Evolutionary conservation across 2,329 filamentous ascomycete species (phyloP).

Genomic region (Pseudogymnoascus sp.): DNA sequence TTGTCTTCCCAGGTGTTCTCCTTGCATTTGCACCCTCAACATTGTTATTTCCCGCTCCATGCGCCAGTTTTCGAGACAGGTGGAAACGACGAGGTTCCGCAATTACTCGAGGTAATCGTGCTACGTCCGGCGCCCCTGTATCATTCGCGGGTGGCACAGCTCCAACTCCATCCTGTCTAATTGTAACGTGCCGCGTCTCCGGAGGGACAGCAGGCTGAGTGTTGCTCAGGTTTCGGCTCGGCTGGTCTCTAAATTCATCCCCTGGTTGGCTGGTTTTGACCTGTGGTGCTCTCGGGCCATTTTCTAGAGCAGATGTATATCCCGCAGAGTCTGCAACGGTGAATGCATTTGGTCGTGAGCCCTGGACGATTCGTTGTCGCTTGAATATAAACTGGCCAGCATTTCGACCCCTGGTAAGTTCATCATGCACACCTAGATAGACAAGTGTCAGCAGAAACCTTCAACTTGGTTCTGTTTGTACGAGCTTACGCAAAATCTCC

Average conservation of each 20-base stretch:
- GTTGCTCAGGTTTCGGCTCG: not conserved
- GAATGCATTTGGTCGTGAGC: slow-evolving; percentile 1
- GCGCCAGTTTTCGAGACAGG: slow-evolving; percentile 43
- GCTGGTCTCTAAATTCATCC: slow-evolving; percentile 10
- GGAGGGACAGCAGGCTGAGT: not conserved
- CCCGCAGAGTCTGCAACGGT: not conserved
- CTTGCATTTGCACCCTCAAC: slow-evolving; percentile 1
- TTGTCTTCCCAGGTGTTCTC: not conserved
- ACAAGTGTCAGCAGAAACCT: slow-evolving; percentile 2
- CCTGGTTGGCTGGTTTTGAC: slow-evolving; percentile 10
- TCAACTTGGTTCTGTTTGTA: not conserved
- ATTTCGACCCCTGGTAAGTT: slow-evolving; percentile 23
- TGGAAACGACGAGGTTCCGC: slow-evolving; percentile 47
- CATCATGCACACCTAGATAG: slow-evolving; percentile 27
- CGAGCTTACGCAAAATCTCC: slow-evolving; percentile 29
- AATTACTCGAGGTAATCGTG: slow-evolving; percentile 2
- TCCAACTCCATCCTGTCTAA: not conserved
- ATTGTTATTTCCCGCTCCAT: slow-evolving; percentile 30
- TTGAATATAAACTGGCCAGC: slow-evolving; percentile 27
- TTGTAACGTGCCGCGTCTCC: not conserved
- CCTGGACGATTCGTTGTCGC: slow-evolving; percentile 20
- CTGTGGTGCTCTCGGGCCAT: slow-evolving; percentile 5
- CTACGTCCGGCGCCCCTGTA: not conserved
- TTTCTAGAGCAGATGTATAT: not conserved
- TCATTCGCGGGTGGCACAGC: slow-evolving; percentile 2